These are phyloP conservation scores for Fonsecaea pedrosoi DNA, from an alignment of 2,329 filamentous ascomycete genomes.

Conservation along the genomic window DNA sequence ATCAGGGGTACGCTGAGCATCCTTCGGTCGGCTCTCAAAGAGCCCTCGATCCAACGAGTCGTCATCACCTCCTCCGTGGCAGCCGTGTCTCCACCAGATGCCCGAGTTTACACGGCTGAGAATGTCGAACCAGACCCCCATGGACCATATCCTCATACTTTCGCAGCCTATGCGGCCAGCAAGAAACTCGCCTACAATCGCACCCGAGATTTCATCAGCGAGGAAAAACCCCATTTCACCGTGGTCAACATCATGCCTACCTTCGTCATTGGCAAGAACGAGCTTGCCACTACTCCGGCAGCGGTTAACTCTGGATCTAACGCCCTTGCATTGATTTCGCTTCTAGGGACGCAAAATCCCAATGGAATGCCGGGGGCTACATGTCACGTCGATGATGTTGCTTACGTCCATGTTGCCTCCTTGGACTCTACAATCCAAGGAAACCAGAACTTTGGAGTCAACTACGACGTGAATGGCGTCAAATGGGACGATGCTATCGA, in stretches of 20 bases:
- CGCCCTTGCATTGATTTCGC: constrained; percentile 30
- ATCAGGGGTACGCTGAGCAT: constrained; percentile 69
- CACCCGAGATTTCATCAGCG: constrained; percentile 68
- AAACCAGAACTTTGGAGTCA: constrained; percentile 33
- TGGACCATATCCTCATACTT: constrained; percentile 42
- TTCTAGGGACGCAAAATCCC: constrained; percentile 24
- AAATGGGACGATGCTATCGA: constrained; percentile 53
- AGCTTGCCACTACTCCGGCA: constrained; percentile 38
- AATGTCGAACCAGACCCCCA: constrained; percentile 30
- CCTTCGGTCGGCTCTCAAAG: constrained; percentile 64
- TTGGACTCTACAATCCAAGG: constrained; percentile 36
- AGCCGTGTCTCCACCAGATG: constrained; percentile 56
- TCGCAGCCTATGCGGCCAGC: constrained; percentile 54
- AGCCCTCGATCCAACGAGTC: constrained; percentile 73
- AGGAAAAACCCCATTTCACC: constrained; percentile 64
- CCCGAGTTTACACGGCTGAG: constrained; percentile 46
- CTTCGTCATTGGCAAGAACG: constrained; percentile 63
- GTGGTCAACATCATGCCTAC: constrained; percentile 68
- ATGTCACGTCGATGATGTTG: constrained; percentile 44
- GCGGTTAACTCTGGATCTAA: constrained; percentile 39
- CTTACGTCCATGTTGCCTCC: constrained; percentile 43
- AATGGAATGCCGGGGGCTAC: constrained; percentile 22
- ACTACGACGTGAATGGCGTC: constrained; percentile 22
- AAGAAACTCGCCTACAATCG: constrained; percentile 71
- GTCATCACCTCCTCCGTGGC: constrained; percentile 74